A percentile compares a stretch with the other conserved stretches of the same genome.
phyloP scores from a whole-genome alignment of 257 asterid genomes.

The Anisodus acutangulus region DNA sequence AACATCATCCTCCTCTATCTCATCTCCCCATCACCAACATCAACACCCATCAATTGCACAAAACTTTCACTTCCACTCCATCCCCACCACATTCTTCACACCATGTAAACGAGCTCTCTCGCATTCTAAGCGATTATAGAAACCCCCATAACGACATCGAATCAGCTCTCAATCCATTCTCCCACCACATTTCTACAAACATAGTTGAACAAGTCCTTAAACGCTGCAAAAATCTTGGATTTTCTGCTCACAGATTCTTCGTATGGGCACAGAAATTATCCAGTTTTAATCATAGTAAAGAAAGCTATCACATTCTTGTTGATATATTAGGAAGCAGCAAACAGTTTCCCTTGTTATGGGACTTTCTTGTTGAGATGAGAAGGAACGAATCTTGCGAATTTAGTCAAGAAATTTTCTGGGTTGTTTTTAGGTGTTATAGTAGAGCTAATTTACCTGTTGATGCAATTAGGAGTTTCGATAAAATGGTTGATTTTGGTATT shows the following conservation, averaged over 20 bases:
- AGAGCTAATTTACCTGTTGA: conserved; percentile 78
- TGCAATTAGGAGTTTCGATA: conserved; percentile 74
- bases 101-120: conserved; percentile 69
- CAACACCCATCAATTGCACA: background rate
- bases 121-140: conserved; percentile 76
- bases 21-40: too few species aligned
- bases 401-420: conserved; percentile 59
- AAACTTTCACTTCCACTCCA: background rate
- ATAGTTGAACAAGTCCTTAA: conserved; percentile 77
- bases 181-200: conserved; percentile 46
- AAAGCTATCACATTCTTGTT: conserved; percentile 66
- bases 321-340: conserved; percentile 75
- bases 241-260: conserved; percentile 90
- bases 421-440: conserved; percentile 66
- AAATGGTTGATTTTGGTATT: conserved; percentile 80
- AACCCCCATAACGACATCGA: conserved; percentile 84
- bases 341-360: conserved; percentile 84
- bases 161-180: conserved; percentile 73
- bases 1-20: too few species aligned
- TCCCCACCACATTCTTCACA: conserved; percentile 33
- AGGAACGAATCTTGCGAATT: conserved; percentile 46
- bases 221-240: conserved; percentile 78
- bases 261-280: conserved; percentile 69
- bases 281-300: conserved; percentile 63
- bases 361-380: conserved; percentile 64